These are phyloP conservation scores for Penicillium decumbens DNA, from an alignment of 2,329 filamentous ascomycete genomes.

Conservation along the genomic window DNA sequence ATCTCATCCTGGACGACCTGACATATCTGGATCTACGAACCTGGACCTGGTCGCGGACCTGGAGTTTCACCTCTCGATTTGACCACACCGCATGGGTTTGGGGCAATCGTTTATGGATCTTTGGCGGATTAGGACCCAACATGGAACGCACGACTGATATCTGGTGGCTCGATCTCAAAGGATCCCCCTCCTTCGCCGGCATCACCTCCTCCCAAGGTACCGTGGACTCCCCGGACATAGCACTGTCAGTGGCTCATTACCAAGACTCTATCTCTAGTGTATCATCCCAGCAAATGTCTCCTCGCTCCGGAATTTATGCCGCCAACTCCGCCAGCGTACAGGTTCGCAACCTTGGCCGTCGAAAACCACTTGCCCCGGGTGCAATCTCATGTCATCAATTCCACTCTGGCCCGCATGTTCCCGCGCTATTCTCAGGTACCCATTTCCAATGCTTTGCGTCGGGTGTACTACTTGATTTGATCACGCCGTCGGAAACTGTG, in stretches of 20 bases:
- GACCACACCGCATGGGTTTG: slow-evolving; percentile 95
- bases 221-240: slow-evolving; percentile 39
- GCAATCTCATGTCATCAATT: slow-evolving; percentile 88
- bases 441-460: slow-evolving; percentile 96
- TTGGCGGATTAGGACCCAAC: slow-evolving; percentile 87
- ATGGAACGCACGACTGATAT: slow-evolving; percentile 96
- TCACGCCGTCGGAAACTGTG: slow-evolving; percentile 85
- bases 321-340: slow-evolving; percentile 65
- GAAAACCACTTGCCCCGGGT: slow-evolving; percentile 64
- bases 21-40: slow-evolving; percentile 96
- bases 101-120: slow-evolving; percentile 90
- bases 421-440: slow-evolving; percentile 81
- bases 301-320: slow-evolving; percentile 56
- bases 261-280: slow-evolving; percentile 36
- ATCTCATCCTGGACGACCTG: slow-evolving; percentile 88
- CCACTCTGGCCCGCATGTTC: slow-evolving; percentile 77
- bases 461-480: slow-evolving; percentile 86
- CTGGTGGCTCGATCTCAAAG: slow-evolving; percentile 95
- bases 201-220: slow-evolving; percentile 58
- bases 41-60: slow-evolving; percentile 93
- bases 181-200: slow-evolving; percentile 72
- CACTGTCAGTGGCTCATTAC: slow-evolving; percentile 36
- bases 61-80: slow-evolving; percentile 91
- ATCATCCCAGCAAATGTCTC: slow-evolving; percentile 32
- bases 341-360: slow-evolving; percentile 50